These are phyloP conservation scores for Penicillium ochrochloron DNA, from an alignment of 495 filamentous ascomycete genomes.

Conservation along the genomic window DNA sequence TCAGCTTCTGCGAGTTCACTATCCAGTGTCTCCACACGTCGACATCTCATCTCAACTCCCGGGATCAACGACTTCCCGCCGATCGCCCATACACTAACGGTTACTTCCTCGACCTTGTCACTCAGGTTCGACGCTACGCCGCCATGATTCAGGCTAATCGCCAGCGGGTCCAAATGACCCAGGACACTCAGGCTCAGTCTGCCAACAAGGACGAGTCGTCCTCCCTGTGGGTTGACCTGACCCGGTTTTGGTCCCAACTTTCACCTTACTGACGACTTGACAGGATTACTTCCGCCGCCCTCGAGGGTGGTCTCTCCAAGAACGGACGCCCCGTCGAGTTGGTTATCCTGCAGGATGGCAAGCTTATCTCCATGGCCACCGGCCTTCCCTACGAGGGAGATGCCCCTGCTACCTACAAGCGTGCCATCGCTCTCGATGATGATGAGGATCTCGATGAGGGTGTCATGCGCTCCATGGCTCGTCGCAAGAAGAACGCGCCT, in stretches of 20 bases:
- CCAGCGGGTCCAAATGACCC: slow-evolving; percentile 36
- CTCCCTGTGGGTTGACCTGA: slow-evolving; percentile 8
- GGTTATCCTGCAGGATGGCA: slow-evolving; percentile 76
- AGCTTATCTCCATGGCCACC: slow-evolving; percentile 73
- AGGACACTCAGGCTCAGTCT: slow-evolving; percentile 18
- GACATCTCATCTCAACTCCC: slow-evolving; percentile 75
- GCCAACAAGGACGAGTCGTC: slow-evolving; percentile 11
- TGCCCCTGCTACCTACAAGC: slow-evolving; percentile 58
- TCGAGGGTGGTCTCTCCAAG: slow-evolving; percentile 75
- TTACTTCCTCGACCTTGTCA: slow-evolving; percentile 92
- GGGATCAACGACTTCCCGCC: slow-evolving; percentile 76
- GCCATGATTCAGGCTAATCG: slow-evolving; percentile 59
- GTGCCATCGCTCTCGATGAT: slow-evolving; percentile 61
- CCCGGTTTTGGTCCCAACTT: neutral
- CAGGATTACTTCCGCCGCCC: slow-evolving; percentile 58
- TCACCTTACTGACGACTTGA: slow-evolving; percentile 20
- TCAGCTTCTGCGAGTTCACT: slow-evolving; percentile 83
- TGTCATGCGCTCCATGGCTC: slow-evolving; percentile 84
- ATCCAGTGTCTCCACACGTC: slow-evolving; percentile 85
- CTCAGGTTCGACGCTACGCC: slow-evolving; percentile 80
- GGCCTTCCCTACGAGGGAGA: slow-evolving; percentile 54
- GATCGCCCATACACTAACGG: slow-evolving; percentile 89
- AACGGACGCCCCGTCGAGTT: slow-evolving; percentile 80
- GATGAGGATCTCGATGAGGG: slow-evolving; percentile 65
- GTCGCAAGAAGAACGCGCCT: slow-evolving; percentile 76